A percentile compares a stretch with the other conserved stretches of the same genome.
Conservation (phyloP, 2,329 filamentous ascomycete species). For the Leptodontidium sp. region DNA sequence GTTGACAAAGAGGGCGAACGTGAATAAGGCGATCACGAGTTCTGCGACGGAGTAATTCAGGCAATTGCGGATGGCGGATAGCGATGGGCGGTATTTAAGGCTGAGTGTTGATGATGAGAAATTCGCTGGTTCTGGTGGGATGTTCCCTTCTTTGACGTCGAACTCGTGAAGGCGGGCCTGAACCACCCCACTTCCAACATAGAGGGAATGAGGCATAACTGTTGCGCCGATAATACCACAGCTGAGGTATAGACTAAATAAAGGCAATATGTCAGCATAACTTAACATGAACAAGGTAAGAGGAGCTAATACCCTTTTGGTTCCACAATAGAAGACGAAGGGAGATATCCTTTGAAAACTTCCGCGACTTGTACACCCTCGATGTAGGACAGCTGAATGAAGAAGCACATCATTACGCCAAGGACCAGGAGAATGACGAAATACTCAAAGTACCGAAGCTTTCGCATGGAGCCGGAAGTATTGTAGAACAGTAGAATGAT, state of each 20-base stretch:
- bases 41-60: constrained; percentile 78
- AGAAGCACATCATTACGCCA: constrained; percentile 74
- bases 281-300: background rate
- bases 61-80: constrained; percentile 75
- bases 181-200: constrained; percentile 73
- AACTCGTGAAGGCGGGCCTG: constrained; percentile 73
- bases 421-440: constrained; percentile 70
- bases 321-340: constrained; percentile 65
- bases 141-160: constrained; percentile 63
- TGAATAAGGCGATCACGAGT: constrained; percentile 76
- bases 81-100: constrained; percentile 72
- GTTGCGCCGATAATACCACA: constrained; percentile 82
- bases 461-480: constrained; percentile 63
- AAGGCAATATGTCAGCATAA: constrained; percentile 31
- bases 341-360: constrained; percentile 75
- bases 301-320: constrained; percentile 55
- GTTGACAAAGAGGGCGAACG: constrained; percentile 86
- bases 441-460: constrained; percentile 68
- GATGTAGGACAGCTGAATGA: constrained; percentile 71
- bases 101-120: constrained; percentile 48
- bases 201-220: constrained; percentile 75
- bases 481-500: constrained; percentile 72
- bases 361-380: constrained; percentile 60
- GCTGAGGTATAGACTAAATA: constrained; percentile 66
- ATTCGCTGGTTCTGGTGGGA: constrained; percentile 41